Percentiles rank a stretch among this genome's conserved stretches.
Conservation (phyloP, 129 eudicot genomes). For the Helianthus tuberosus region DNA sequence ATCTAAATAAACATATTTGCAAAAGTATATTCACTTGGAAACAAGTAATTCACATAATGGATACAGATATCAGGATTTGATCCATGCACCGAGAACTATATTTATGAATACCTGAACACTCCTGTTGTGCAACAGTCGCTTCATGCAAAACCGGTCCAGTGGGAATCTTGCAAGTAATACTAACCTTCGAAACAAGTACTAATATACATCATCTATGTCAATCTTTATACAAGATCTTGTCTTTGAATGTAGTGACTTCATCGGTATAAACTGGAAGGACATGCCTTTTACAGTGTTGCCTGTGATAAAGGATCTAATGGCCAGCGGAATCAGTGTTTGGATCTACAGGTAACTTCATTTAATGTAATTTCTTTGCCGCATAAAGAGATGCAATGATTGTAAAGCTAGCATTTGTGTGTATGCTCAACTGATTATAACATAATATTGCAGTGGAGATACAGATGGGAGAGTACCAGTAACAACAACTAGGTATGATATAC, state of each 20-base stretch:
- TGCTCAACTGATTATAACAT: background rate
- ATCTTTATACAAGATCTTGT: background rate
- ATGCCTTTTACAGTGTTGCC: conserved; percentile 4
- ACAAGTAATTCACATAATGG: background rate
- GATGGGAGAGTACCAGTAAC: conserved; percentile 8
- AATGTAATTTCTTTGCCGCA: background rate
- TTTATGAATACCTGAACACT: background rate
- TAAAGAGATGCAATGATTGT: background rate
- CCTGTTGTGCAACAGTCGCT: conserved; percentile 4
- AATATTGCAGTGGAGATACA: background rate
- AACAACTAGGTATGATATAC: background rate
- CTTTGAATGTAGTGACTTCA: background rate
- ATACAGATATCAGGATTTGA: background rate
- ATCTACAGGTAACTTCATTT: background rate
- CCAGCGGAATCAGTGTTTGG: background rate
- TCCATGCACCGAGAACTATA: background rate
- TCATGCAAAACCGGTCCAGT: conserved; percentile 1
- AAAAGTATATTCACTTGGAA: background rate
- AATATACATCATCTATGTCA: background rate
- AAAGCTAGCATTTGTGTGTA: background rate
- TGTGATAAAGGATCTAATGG: background rate
- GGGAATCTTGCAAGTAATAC: conserved; percentile 2
- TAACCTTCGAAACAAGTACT: background rate
- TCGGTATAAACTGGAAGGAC: background rate
- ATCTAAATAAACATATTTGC: background rate